Conservation (phyloP, 805 yeast species). For the Wickerhamiella bombiphila region DNA sequence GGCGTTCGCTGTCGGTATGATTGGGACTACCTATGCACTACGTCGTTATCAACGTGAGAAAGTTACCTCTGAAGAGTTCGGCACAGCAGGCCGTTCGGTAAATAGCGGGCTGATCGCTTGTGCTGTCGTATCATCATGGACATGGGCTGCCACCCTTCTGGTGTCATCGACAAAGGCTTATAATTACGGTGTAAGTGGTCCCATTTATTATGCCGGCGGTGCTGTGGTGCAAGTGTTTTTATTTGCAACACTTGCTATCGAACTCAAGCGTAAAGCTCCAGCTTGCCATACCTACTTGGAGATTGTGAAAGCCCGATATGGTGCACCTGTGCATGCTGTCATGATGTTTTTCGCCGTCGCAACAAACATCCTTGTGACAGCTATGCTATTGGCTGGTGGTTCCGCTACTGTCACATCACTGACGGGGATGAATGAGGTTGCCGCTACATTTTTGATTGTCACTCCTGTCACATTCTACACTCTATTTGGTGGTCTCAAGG, state of each 20-base stretch:
- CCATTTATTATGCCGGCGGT: slow-evolving; percentile 79
- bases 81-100: slow-evolving; percentile 84
- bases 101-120: slow-evolving; percentile 73
- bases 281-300: slow-evolving; percentile 85
- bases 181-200: slow-evolving; percentile 63
- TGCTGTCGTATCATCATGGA: slow-evolving; percentile 90
- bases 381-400: slow-evolving; percentile 85
- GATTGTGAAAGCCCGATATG: slow-evolving; percentile 68
- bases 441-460: slow-evolving; percentile 71
- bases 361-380: slow-evolving; percentile 79
- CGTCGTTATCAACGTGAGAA: slow-evolving; percentile 72
- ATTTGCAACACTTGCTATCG: slow-evolving; percentile 77
- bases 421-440: slow-evolving; percentile 73
- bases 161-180: slow-evolving; percentile 70
- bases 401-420: slow-evolving; percentile 66
- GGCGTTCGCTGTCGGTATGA: slow-evolving; percentile 53
- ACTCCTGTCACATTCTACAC: slow-evolving; percentile 65
- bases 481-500: slow-evolving; percentile 67
- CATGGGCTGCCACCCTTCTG: slow-evolving; percentile 74
- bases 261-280: slow-evolving; percentile 79
- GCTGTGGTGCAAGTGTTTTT: slow-evolving; percentile 79
- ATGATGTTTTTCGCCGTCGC: slow-evolving; percentile 65
- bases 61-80: slow-evolving; percentile 84
- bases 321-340: slow-evolving; percentile 49
- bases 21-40: slow-evolving; percentile 52